A percentile compares a stretch with the other conserved stretches of the same genome.
phyloP scores from a whole-genome alignment of 2,329 filamentous ascomycete genomes.

The Verticillium nubilum region DNA sequence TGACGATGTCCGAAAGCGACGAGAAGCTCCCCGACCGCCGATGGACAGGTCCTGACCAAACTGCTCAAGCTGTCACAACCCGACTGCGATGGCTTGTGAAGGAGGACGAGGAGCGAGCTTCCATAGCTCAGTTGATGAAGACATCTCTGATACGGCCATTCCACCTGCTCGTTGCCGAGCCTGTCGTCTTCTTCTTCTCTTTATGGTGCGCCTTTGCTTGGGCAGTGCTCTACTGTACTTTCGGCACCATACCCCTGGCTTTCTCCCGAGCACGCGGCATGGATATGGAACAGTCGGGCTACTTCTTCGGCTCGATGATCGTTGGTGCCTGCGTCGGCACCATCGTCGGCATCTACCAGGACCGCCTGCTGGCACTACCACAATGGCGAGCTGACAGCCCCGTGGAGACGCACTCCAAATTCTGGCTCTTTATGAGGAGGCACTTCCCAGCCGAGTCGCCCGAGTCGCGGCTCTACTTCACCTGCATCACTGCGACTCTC shows the following conservation, averaged over 20 bases:
- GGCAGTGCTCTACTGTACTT: constrained; percentile 83
- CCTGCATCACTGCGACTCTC: constrained; percentile 68
- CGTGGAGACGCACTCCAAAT: constrained; percentile 19
- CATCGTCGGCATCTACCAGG: constrained; percentile 64
- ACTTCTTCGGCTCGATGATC: constrained; percentile 58
- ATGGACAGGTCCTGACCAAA: neutral
- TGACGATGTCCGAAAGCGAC: constrained; percentile 4
- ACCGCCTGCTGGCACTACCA: constrained; percentile 51
- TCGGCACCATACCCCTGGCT: constrained; percentile 73
- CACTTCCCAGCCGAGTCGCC: constrained; percentile 51
- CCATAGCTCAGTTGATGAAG: constrained; percentile 62
- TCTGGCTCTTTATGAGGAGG: constrained; percentile 41
- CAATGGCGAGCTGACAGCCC: constrained; percentile 28
- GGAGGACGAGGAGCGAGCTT: constrained; percentile 69
- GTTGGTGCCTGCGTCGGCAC: constrained; percentile 63
- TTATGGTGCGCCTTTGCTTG: constrained; percentile 88
- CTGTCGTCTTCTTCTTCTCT: constrained; percentile 80
- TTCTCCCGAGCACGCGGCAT: constrained; percentile 66
- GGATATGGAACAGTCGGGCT: constrained; percentile 58
- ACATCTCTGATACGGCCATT: constrained; percentile 76
- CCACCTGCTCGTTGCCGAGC: constrained; percentile 68
- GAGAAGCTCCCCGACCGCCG: neutral
- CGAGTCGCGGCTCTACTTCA: constrained; percentile 77
- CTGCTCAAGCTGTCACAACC: constrained; percentile 19
- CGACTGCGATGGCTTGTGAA: constrained; percentile 77